These are phyloP conservation scores for Umbelopsis isabellina DNA, from an alignment of 192 early-diverging fungal species.

Conservation along the genomic window DNA sequence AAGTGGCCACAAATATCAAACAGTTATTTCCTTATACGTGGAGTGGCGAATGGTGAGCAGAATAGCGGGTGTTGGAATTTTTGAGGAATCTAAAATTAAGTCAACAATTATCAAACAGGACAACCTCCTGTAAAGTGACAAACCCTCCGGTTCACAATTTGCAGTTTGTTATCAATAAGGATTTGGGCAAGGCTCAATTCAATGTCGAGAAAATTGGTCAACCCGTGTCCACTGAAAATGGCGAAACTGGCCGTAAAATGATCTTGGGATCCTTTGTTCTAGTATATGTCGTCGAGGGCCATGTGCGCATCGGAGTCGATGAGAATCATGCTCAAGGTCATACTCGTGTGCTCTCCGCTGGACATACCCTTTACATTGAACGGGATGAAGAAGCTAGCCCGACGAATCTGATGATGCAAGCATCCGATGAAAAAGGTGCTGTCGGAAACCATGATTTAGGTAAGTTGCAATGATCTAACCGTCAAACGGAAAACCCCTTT, in stretches of 20 bases:
- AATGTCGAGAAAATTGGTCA: conserved; percentile 37
- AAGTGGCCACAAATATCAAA: conserved; percentile 48
- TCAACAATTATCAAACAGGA: conserved; percentile 11
- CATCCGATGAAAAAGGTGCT: conserved; percentile 28
- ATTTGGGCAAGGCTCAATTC: conserved; percentile 35
- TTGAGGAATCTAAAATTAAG: background rate
- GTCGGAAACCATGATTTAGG: conserved; percentile 31
- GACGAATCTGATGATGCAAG: conserved; percentile 50
- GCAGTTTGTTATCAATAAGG: conserved; percentile 38
- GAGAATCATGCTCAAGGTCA: conserved; percentile 29
- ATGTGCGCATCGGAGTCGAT: conserved; percentile 34
- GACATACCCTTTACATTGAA: conserved; percentile 60
- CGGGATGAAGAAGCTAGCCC: conserved; percentile 59
- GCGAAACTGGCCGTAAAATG: conserved; percentile 44
- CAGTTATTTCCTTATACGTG: conserved; percentile 63
- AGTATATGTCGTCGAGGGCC: conserved; percentile 61
- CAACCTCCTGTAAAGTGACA: conserved; percentile 34
- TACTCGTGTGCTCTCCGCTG: conserved; percentile 19
- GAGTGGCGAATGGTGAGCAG: conserved; percentile 53
- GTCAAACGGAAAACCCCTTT: too few species aligned
- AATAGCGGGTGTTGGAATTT: conserved; percentile 1
- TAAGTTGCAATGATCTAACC: background rate
- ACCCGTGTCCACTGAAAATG: conserved; percentile 39
- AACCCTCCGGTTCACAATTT: conserved; percentile 35
- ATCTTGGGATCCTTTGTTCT: conserved; percentile 57